Evolutionary conservation across 1,284 basidiomycete genomes (phyloP).

Genomic region (Cutaneotrichosporon cavernicola): DNA sequence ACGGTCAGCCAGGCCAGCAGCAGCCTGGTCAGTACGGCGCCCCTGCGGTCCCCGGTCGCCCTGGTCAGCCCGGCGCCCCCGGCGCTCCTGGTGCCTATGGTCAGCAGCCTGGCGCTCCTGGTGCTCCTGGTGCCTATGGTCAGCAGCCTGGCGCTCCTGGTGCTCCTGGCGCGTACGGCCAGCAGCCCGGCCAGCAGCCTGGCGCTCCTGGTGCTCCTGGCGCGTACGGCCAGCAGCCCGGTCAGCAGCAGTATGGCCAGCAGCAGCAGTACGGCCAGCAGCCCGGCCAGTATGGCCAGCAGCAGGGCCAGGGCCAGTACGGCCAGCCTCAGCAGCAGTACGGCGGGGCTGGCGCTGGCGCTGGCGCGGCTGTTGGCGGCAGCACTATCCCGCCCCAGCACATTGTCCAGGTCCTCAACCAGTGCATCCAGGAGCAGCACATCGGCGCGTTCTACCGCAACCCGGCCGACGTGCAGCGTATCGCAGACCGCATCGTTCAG

Average conservation of each 20-base stretch:
- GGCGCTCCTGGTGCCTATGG: slow-evolving; percentile 19
- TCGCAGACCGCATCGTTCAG: slow-evolving; percentile 52
- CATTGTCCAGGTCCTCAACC: slow-evolving; percentile 38
- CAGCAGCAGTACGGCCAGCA: slow-evolving; percentile 20
- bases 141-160: slow-evolving; percentile 15
- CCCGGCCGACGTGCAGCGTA: slow-evolving; percentile 49
- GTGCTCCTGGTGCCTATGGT: slow-evolving; percentile 18
- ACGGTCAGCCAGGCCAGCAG: slow-evolving; percentile 25
- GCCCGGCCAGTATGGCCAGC: slow-evolving; percentile 30
- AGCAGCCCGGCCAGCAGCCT: slow-evolving; percentile 15
- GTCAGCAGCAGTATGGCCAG: slow-evolving; percentile 15
- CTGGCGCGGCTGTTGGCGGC: slow-evolving; percentile 39
- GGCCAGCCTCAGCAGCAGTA: slow-evolving; percentile 26
- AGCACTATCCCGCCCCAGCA: slow-evolving; percentile 23
- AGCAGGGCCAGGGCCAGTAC: slow-evolving; percentile 28
- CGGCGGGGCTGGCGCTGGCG: slow-evolving; percentile 32
- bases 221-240: slow-evolving; percentile 35
- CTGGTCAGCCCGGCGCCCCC: slow-evolving; percentile 1
- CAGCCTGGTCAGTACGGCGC: slow-evolving; percentile 28
- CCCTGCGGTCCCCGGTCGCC: slow-evolving; percentile 4
- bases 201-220: slow-evolving; percentile 21
- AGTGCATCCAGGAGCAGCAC: slow-evolving; percentile 55
- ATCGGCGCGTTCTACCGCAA: slow-evolving; percentile 55
- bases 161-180: slow-evolving; percentile 27
- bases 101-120: slow-evolving; percentile 14